Percentiles rank a stretch among this genome's conserved stretches.
Conservation (phyloP, 345 rosid species). For the Mangifera indica region DNA sequence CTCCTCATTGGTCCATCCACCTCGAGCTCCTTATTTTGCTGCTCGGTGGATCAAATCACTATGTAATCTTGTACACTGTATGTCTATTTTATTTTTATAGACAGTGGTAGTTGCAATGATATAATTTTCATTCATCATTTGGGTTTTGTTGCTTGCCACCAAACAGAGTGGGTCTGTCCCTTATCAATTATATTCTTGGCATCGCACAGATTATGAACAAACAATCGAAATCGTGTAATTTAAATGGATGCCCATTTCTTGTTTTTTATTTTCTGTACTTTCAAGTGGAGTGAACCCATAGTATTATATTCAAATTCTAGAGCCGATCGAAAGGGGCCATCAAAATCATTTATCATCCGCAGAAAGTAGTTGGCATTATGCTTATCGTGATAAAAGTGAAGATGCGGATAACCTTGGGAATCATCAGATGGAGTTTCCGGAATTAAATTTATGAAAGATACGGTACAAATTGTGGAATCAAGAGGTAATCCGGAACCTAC, state of each 20-base stretch:
- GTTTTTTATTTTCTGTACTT: no score
- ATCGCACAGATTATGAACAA: neutral
- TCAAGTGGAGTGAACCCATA: no score
- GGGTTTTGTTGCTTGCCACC: neutral
- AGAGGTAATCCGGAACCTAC: no score
- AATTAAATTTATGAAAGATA: neutral
- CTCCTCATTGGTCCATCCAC: constrained; percentile 45
- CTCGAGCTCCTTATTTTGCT: constrained; percentile 43
- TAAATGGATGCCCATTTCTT: no score
- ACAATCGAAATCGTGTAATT: no score
- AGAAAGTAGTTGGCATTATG: neutral
- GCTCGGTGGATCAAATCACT: constrained; percentile 37
- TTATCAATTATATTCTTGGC: neutral
- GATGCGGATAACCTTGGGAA: neutral
- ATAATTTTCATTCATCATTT: constrained; percentile 18
- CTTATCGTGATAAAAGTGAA: neutral
- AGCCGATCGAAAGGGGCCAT: no score
- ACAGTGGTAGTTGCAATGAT: constrained; percentile 10
- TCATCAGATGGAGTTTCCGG: constrained; percentile 10
- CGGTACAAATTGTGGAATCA: neutral
- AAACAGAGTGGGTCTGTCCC: neutral
- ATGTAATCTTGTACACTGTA: constrained; percentile 26
- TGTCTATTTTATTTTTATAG: neutral
- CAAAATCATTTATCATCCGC: neutral
- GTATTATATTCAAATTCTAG: no score